Base-by-base conservation (phyloP, 306 rosid species). In the Trifolium subterraneum region DNA sequence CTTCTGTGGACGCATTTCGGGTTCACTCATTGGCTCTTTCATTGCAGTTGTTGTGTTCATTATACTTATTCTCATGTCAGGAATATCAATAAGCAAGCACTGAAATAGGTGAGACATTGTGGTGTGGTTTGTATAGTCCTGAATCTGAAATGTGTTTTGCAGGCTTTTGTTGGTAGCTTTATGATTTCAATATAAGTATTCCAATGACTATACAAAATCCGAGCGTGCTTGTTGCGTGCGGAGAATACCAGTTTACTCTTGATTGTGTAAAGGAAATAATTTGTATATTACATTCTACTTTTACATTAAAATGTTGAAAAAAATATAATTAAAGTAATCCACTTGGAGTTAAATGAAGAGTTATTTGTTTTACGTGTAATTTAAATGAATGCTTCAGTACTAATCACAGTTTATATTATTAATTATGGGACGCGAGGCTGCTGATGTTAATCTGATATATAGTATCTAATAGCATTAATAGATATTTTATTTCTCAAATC, bases 1-100 rank as follows among this genome's bases (percentile, higher is more conserved):
- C 78, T 87, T 87, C 82, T 89, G 90, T 13, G 39, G 19, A 35
- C 86, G 82, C 12, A 63, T 68, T 64, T 87, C 88, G 1, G 92
- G 84, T 3, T 78, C 92, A 31, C 77, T 89, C 7, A 62, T 89
- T 23, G 95, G 95, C 22, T 85, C 91, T 59, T 89, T 78, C 72
- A 16, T 86, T 12, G 87, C 80, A 11, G 42, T 73, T 12, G 29
- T 64, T 39, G 9, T 84, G 13, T 71, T 89, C 6, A 42, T 85
- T 6, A 41, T 87, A 22, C 82, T 52, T 52, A 52, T 52, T 19
- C 27, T 52, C 60, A 9, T 52, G 29, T 52, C 60, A 9, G 29
- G 12, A 19, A 52, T 19, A 52, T 52, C 60, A 18, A 52, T 52
- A 52, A 52, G 60, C 29, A 52, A 9, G 14, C 13, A 52, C 7